phyloP scores from a whole-genome alignment of 768 basidiomycete species.

The Mycena haematopus region DNA sequence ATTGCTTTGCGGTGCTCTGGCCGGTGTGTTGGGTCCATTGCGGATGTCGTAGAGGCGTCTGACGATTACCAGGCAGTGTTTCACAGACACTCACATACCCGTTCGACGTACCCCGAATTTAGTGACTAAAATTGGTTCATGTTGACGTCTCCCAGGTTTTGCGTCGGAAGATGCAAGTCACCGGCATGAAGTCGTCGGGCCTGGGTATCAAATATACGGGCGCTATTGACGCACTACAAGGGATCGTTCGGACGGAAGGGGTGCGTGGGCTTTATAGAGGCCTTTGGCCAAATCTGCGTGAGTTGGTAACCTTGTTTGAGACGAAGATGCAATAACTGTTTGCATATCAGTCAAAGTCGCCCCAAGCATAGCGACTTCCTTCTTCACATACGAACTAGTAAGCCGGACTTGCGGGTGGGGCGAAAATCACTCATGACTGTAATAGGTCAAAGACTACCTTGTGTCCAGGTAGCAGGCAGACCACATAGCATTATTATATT shows the following conservation, averaged over 20 bases:
- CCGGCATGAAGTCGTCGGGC: slow-evolving; percentile 71
- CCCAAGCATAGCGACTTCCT: slow-evolving; percentile 86
- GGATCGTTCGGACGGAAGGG: slow-evolving; percentile 78
- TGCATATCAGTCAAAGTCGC: slow-evolving; percentile 79
- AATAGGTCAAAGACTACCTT: slow-evolving; percentile 47
- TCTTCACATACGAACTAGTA: slow-evolving; percentile 80
- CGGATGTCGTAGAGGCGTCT: slow-evolving; percentile 2
- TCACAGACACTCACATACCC: slow-evolving; percentile 96
- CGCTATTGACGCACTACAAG: slow-evolving; percentile 77
- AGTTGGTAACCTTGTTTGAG: slow-evolving; percentile 27
- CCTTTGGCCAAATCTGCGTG: slow-evolving; percentile 87
- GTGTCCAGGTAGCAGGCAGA: slow-evolving; percentile 31
- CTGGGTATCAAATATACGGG: slow-evolving; percentile 75
- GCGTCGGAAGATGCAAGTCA: slow-evolving; percentile 94
- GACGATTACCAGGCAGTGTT: slow-evolving; percentile 65
- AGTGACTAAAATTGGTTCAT: no score
- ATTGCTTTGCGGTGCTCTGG: slow-evolving; percentile 84
- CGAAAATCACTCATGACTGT: not conserved
- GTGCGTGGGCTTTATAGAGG: slow-evolving; percentile 81
- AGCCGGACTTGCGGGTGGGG: slow-evolving; percentile 19
- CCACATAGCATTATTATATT: slow-evolving; percentile 15
- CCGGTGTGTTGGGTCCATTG: slow-evolving; percentile 54
- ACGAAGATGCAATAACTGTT: slow-evolving; percentile 17
- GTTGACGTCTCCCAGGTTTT: slow-evolving; percentile 48
- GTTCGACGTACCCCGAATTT: slow-evolving; percentile 64